These are phyloP conservation scores for Royoungia palumana DNA, from an alignment of 768 basidiomycete species.

Conservation along the genomic window DNA sequence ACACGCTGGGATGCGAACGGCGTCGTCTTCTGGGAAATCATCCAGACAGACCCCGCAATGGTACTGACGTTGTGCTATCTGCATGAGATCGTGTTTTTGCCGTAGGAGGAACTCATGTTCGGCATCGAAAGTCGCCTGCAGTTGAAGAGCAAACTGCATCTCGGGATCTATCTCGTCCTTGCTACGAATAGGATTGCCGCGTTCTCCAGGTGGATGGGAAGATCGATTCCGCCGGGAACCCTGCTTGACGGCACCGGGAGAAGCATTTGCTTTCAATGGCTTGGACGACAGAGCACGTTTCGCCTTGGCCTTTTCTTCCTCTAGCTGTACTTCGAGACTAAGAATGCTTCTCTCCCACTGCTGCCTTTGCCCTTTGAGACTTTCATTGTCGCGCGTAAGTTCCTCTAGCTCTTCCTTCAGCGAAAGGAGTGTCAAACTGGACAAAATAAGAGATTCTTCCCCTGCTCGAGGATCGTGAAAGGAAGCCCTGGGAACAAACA, in stretches of 20 bases:
- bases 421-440: constrained; percentile 47
- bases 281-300: neutral
- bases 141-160: constrained; percentile 24
- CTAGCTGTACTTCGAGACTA: constrained; percentile 11
- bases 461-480: constrained; percentile 14
- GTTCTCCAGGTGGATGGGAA: neutral
- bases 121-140: constrained; percentile 40
- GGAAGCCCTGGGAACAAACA: constrained; percentile 40
- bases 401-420: constrained; percentile 41
- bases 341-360: constrained; percentile 26
- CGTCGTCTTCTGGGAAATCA: constrained; percentile 39
- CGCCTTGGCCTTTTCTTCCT: constrained; percentile 8
- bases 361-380: constrained; percentile 18
- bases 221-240: neutral
- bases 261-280: neutral
- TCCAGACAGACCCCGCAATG: constrained; percentile 60
- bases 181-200: neutral
- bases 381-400: constrained; percentile 30
- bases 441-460: constrained; percentile 39
- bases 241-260: neutral
- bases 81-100: constrained; percentile 32
- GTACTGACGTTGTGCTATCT: constrained; percentile 36
- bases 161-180: constrained; percentile 10
- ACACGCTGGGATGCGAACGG: constrained; percentile 43
- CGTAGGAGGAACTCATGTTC: constrained; percentile 37